Evolutionary conservation across 2,329 filamentous ascomycete genomes (phyloP), one percentile per base, ranked within the genome.

Genomic region (Botryosphaeria dothidea): DNA sequence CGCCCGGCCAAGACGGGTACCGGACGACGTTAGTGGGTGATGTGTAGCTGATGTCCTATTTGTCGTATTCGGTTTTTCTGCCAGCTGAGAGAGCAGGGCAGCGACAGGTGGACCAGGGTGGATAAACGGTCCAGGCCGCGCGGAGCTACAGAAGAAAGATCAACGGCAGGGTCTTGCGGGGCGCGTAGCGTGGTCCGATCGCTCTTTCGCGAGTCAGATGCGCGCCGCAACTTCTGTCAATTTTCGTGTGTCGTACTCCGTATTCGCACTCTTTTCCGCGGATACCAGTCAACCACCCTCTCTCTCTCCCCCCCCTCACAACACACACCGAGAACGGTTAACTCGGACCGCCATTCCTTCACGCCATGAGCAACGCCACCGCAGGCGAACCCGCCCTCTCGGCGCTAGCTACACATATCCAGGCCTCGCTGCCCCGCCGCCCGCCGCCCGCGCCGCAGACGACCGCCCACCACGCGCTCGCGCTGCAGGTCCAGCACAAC

Each of bases 401-500:
- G 13, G 76, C 81, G 17, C 73, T 82, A 46, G 77, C 77, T 21
- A 71, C 73, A 17, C 75, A 81, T 61, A 77, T 82, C 62, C 66
- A 74, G n/a, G 58, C 69, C 43, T 66, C 69, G 45, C 38, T 23
- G 15, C 56, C 56, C 8, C 41, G 38, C n/a, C 25, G 38, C 5
- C 56, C 56, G 25, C 46, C 61, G 23, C 73, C 77, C 4, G 67
- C 71, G 65, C 70, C 75, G 61, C 62, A 57, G n/a, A 63, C 65
- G 41, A 17, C 66, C 31, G 34, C 52, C 8, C 66, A 68, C 54
- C 78, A 81, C 70, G 78, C 83, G 58, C 84, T 91, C 54, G 84
- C 86, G 49, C 76, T 83, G 29, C 82, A 87, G 57, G 87, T 93
- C 57, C 81, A 87, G 62, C 85, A 89, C 75, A 93, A 93, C 75